Base-by-base conservation (phyloP, 495 filamentous ascomycete species). In the Penicillium flavigenum region DNA sequence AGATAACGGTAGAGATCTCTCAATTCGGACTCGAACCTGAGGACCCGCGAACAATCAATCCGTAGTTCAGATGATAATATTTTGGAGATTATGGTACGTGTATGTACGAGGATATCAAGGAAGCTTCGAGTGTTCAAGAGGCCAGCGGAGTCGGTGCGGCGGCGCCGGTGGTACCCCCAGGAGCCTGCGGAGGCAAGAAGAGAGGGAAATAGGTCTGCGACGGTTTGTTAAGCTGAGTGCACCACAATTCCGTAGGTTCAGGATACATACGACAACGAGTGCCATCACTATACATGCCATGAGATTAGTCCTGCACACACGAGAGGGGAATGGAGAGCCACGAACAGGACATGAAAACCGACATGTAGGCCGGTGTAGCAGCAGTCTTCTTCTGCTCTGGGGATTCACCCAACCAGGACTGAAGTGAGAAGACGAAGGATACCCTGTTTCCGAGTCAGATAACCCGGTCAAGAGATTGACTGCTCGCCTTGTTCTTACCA, bases 351-450 rank as follows among this genome's bases (percentile, higher is more conserved):
- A 96, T 96, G 61, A 86, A 81, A 43, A 95, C 88, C 47, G 84
- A 86, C 74, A 95, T 89, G 68, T 90, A 91, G 14, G 85, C 86
- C n/a, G 92, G 91, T 5, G 89, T 91, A 41, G 78, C 75, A 43
- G 78, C 69, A 54, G 72, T 86, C 63, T 81, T 85, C 73, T 82
- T 86, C 65, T 87, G 79, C 39, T 91, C 90, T 46, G 87, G 83
- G 61, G 86, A 88, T 77, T 96, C 92, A 56, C 86, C 86, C 17
- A 96, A 81, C 91, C 91, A 96, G 60, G 78, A 83, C 75, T 96
- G 91, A 42, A 96, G 73, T 52, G 90, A 84, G 71, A 95, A 88
- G 47, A 93, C 83, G 46, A 96, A 86, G 6, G 92, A 79, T 9
- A 88, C 86, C 92, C 91, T 93, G 67, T 17, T 47, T 31, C 31